Conservation (phyloP, 768 basidiomycete species). For the Rhodotorula babjevae region DNA sequence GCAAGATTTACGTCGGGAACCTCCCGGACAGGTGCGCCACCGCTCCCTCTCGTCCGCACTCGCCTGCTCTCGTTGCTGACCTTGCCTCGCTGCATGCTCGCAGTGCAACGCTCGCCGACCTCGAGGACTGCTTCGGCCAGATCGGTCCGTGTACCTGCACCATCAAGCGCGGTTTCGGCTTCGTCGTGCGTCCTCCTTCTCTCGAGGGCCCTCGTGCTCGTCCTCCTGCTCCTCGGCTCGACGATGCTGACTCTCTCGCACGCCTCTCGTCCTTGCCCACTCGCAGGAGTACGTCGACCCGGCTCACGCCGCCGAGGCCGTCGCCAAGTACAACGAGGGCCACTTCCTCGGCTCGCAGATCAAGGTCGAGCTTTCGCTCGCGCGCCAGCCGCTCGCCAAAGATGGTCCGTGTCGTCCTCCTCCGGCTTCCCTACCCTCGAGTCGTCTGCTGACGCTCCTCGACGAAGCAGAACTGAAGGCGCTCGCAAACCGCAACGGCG, state of each 20-base stretch:
- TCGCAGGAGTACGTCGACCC: constrained; percentile 37
- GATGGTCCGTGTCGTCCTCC: neutral
- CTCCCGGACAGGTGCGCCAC: constrained; percentile 33
- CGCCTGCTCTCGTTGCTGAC: neutral
- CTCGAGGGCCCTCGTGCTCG: neutral
- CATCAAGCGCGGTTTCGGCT: constrained; percentile 42
- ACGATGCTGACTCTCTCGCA: neutral
- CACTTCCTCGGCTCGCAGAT: constrained; percentile 43
- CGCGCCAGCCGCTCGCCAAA: constrained; percentile 10
- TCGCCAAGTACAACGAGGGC: constrained; percentile 42
- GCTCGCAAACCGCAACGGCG: neutral
- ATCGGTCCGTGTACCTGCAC: constrained; percentile 37
- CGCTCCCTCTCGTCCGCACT: no score
- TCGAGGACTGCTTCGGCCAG: constrained; percentile 43
- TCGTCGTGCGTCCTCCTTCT: constrained; percentile 38
- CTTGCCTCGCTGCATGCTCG: neutral
- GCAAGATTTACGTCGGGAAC: constrained; percentile 43
- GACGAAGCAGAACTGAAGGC: neutral
- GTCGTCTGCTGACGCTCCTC: neutral
- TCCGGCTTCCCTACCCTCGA: neutral
- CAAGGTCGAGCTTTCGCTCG: constrained; percentile 41
- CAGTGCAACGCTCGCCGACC: constrained; percentile 38
- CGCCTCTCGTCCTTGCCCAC: neutral
- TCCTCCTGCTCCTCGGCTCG: neutral
- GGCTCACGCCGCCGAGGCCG: constrained; percentile 36